Conservation (phyloP, 2,329 filamentous ascomycete genomes). For the Biscogniauxia sp. region DNA sequence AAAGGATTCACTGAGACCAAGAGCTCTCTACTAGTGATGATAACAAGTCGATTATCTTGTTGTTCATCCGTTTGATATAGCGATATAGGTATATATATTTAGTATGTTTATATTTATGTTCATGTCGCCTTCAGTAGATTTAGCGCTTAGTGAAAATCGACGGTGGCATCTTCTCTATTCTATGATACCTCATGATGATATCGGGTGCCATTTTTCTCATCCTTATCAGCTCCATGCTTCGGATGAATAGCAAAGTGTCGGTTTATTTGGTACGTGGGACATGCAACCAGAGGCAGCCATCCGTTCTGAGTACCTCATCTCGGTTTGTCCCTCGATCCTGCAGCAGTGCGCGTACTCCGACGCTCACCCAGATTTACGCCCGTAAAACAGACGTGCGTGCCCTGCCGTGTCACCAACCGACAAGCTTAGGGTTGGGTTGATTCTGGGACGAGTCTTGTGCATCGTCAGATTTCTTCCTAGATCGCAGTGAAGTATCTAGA, state of each 20-base stretch:
- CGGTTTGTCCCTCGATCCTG: slow-evolving; percentile 35
- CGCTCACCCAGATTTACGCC: slow-evolving; percentile 28
- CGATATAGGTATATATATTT: no score
- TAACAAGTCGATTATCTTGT: no score
- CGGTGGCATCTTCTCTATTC: neutral
- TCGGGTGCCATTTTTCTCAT: slow-evolving; percentile 7
- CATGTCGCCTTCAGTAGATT: no score
- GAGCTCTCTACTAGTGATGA: no score
- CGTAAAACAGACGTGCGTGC: slow-evolving; percentile 28
- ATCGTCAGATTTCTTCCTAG: slow-evolving; percentile 2
- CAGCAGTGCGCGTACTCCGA: slow-evolving; percentile 32
- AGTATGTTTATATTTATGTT: no score
- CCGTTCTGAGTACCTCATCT: slow-evolving; percentile 35
- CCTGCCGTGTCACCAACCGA: slow-evolving; percentile 23
- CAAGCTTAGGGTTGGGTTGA: slow-evolving; percentile 13
- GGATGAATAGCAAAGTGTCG: slow-evolving; percentile 6
- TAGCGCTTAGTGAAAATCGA: no score
- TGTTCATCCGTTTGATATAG: no score
- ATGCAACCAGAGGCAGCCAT: slow-evolving; percentile 28
- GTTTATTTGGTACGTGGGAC: slow-evolving; percentile 18
- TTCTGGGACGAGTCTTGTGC: slow-evolving; percentile 10
- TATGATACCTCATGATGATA: slow-evolving; percentile 9
- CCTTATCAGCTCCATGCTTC: slow-evolving; percentile 7
- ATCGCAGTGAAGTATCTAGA: neutral
- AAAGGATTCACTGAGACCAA: no score